Evolutionary conservation across 2,329 filamentous ascomycete genomes (phyloP).

Genomic region (Fusarium brevicatenulatum): DNA sequence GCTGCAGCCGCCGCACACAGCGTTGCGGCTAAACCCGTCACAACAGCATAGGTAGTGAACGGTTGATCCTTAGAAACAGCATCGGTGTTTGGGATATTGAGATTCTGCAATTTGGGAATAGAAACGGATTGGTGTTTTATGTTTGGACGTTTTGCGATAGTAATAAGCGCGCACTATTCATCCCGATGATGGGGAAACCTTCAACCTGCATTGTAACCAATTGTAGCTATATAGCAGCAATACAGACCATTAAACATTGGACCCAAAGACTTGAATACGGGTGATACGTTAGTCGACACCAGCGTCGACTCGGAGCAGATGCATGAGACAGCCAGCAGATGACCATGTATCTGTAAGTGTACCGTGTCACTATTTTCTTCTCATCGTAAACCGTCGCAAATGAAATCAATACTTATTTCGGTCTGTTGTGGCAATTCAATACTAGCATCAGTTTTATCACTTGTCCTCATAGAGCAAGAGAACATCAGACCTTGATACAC

Average conservation of each 20-base stretch:
- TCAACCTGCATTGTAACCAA: not conserved
- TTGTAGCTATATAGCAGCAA: not conserved
- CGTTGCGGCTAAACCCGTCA: slow-evolving; percentile 45
- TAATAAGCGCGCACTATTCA: slow-evolving; percentile 18
- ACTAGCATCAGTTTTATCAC: not conserved
- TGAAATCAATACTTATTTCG: not conserved
- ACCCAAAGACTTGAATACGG: not conserved
- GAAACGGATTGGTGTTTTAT: slow-evolving; percentile 35
- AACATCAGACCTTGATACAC: not conserved
- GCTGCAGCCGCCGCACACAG: slow-evolving; percentile 59
- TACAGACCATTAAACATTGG: not conserved
- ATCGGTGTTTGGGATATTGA: slow-evolving; percentile 28
- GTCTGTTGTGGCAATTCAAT: too few relatives aligned
- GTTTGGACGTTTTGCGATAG: slow-evolving; percentile 17
- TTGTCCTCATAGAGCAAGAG: not conserved
- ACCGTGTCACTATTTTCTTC: not conserved
- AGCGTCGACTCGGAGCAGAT: not conserved
- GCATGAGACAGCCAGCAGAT: not conserved
- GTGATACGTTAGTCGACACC: not conserved
- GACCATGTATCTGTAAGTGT: not conserved
- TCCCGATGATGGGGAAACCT: not conserved
- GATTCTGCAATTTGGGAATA: slow-evolving; percentile 18
- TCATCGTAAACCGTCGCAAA: not conserved
- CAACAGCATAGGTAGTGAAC: slow-evolving; percentile 23
- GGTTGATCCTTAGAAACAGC: not conserved